phyloP scores from a whole-genome alignment of 805 yeast species.

The Yarrowia sp. region DNA sequence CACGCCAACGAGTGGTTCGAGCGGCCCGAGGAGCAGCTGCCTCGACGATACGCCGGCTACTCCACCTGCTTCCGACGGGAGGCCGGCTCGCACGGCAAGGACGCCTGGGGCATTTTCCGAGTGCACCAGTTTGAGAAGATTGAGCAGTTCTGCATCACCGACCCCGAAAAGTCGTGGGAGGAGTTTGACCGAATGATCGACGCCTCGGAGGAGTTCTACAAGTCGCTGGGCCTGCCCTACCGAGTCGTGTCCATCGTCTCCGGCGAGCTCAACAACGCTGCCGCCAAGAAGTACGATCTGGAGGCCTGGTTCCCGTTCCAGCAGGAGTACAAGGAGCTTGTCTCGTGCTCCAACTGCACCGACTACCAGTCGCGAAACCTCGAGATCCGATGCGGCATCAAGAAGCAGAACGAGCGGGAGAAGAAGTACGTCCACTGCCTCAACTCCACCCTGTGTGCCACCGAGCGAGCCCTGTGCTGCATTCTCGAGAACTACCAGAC shows the following conservation, averaged over 20 bases:
- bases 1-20: slow-evolving; percentile 99
- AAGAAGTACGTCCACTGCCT: slow-evolving; percentile 98
- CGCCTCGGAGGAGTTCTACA: slow-evolving; percentile 86
- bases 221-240: slow-evolving; percentile 89
- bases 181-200: slow-evolving; percentile 96
- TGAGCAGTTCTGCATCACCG: slow-evolving; percentile 93
- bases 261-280: slow-evolving; percentile 98
- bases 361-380: slow-evolving; percentile 98
- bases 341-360: slow-evolving; percentile 98
- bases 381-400: slow-evolving; percentile 98
- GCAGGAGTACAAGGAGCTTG: slow-evolving; percentile 96
- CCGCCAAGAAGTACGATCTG: slow-evolving; percentile 97
- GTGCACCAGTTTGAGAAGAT: slow-evolving; percentile 98
- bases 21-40: slow-evolving; percentile 93
- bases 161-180: slow-evolving; percentile 97
- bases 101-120: slow-evolving; percentile 99
- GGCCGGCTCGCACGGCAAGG: slow-evolving; percentile 99
- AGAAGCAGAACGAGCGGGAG: slow-evolving; percentile 89
- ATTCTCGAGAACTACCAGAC: slow-evolving; percentile 96
- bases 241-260: slow-evolving; percentile 97
- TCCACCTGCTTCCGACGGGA: slow-evolving; percentile 99
- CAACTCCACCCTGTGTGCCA: slow-evolving; percentile 95
- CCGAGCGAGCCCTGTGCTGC: slow-evolving; percentile 98
- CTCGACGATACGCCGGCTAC: slow-evolving; percentile 95
- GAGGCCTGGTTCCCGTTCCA: slow-evolving; percentile 99